Percentiles rank a stretch among this genome's conserved stretches.
Conservation (phyloP, 1,139 yeast genomes). For the Geotrichum phurueaensis region DNA sequence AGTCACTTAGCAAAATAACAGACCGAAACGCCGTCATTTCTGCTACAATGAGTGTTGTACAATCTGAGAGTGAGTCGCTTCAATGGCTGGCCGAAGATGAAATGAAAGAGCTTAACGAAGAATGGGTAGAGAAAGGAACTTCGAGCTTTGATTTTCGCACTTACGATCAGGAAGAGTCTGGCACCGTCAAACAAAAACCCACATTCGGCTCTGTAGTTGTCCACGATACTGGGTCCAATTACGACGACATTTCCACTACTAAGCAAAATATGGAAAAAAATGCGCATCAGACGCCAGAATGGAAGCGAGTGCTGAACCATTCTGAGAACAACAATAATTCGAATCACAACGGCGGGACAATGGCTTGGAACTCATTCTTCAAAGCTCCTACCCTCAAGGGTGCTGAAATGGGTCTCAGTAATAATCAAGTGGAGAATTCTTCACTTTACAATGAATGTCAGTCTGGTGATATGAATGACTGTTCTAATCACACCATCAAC, state of each 20-base stretch:
- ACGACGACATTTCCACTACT: slow-evolving; percentile 3
- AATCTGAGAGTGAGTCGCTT: not conserved
- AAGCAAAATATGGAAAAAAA: not conserved
- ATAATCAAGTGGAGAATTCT: not conserved
- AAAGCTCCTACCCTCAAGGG: slow-evolving; percentile 1
- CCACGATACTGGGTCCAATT: not conserved
- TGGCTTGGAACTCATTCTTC: slow-evolving; percentile 5
- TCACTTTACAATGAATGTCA: not conserved
- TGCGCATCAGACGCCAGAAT: slow-evolving; percentile 5
- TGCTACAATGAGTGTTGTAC: not conserved
- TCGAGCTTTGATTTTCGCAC: not conserved
- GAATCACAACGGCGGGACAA: not conserved
- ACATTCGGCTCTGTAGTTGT: not conserved
- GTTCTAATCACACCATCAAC: not conserved
- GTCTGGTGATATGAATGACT: not conserved
- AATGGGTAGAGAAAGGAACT: slow-evolving; percentile 10
- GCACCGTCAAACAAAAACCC: not conserved
- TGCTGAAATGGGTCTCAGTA: not conserved
- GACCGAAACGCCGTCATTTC: not conserved
- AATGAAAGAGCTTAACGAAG: slow-evolving; percentile 10
- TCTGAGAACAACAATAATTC: not conserved
- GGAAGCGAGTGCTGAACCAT: slow-evolving; percentile 8
- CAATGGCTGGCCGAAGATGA: slow-evolving; percentile 9
- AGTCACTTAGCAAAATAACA: not conserved
- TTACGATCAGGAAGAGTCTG: not conserved